Conservation (phyloP, 108 stramenopile genomes). For the Parietichytrium sp. region DNA sequence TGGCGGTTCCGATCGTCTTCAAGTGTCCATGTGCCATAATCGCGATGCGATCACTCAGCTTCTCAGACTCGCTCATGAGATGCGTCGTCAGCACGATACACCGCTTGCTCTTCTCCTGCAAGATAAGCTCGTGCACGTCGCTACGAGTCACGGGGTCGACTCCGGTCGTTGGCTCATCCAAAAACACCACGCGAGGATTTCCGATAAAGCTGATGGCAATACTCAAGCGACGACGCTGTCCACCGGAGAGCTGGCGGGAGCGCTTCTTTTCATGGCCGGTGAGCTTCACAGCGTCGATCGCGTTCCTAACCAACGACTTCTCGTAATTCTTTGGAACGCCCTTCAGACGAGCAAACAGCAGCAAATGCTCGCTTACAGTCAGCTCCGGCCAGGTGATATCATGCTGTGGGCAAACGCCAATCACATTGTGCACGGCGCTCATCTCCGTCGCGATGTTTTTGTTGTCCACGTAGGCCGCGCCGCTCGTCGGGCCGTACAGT, state of each 20-base stretch:
- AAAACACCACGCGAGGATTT: neutral
- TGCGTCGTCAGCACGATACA: conserved; percentile 66
- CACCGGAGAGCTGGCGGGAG: conserved; percentile 16
- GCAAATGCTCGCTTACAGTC: conserved; percentile 66
- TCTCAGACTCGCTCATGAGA: conserved; percentile 81
- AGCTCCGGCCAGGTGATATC: conserved; percentile 65
- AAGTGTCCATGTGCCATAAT: conserved; percentile 90
- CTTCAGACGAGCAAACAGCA: conserved; percentile 68
- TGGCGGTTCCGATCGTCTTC: conserved; percentile 73
- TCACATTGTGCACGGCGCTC: conserved; percentile 52
- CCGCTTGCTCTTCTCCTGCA: conserved; percentile 48
- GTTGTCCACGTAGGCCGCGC: conserved; percentile 64
- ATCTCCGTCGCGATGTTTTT: conserved; percentile 58
- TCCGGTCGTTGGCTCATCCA: conserved; percentile 36
- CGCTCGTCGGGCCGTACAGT: conserved; percentile 57
- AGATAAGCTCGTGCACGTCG: neutral
- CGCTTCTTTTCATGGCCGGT: too few species aligned
- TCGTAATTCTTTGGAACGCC: conserved; percentile 51
- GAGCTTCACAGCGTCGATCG: too few species aligned
- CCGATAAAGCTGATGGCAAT: conserved; percentile 1
- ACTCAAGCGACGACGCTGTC: neutral
- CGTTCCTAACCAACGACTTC: too few species aligned
- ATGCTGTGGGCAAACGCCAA: conserved; percentile 74
- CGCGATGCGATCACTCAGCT: conserved; percentile 86
- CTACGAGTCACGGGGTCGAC: neutral